Evolutionary conservation across 2,329 filamentous ascomycete species (phyloP), one percentile per base, ranked within the genome.

Genomic region (Ophiostoma populinum): DNA sequence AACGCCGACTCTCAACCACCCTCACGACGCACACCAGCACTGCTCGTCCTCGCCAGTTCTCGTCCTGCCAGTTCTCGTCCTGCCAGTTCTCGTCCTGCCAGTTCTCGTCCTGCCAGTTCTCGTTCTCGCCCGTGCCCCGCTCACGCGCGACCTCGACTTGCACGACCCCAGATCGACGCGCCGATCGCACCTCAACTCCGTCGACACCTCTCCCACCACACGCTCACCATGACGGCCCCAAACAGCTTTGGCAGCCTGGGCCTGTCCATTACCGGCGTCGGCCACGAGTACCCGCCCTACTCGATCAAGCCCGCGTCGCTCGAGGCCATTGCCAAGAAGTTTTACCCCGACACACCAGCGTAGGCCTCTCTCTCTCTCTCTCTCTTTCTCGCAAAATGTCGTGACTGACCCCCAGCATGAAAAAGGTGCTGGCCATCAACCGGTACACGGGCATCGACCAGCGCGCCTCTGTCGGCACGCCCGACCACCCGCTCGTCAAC

Each of bases 341-440:
- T 66, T 55, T 73, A 77, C 46, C 67, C 67, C 24, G 62, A 70
- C 5, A 64, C 67, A 1, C 60, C 65, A 42, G 63, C 70, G 70
- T 74, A 56, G 51, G 69, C 20, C 10, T 21, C 13, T 21, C 13
- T 13, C n/a, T 30, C 20, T 20, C 7, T 30, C 11, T 6, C 17
- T 31, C 7, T 13, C 17, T 22, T 6, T 31, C 8, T 15, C n/a
- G n/a, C n/a, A n/a, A n/a, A 7, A 32, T 22, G 35, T n/a, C 8
- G 9, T 21, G 3, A 24, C 24, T 32, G 6, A 34, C 28, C 43
- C 7, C 13, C 18, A 76, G 70, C 22, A 71, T 77, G 64, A 58
- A 59, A 41, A 76, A 76, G 48, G 63, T 77, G 18, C 61, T 72
- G 36, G 57, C 61, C 12, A 75, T 77, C 49, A 78, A 76, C 53